Percentiles rank a stretch among this genome's conserved stretches.
Conservation (phyloP, 768 basidiomycete species). For the Mycena amicta region DNA sequence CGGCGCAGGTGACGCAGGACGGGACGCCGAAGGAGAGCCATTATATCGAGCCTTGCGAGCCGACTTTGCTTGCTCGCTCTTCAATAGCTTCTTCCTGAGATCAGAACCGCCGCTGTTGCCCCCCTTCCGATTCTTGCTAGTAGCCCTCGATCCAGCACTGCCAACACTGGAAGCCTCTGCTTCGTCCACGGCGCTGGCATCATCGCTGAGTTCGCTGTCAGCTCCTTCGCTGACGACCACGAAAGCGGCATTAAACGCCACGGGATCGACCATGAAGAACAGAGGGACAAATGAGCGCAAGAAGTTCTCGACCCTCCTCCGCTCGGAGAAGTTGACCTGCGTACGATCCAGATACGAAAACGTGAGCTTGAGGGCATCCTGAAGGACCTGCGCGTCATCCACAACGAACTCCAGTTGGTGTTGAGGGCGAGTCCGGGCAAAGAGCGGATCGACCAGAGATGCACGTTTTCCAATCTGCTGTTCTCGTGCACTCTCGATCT, state of each 20-base stretch:
- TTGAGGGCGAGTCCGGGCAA: slow-evolving; percentile 62
- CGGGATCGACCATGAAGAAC: slow-evolving; percentile 75
- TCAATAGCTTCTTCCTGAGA: slow-evolving; percentile 76
- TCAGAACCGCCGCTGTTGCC: no score
- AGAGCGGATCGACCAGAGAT: slow-evolving; percentile 55
- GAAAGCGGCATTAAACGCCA: slow-evolving; percentile 70
- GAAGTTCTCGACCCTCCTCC: slow-evolving; percentile 82
- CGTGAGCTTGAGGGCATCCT: slow-evolving; percentile 86
- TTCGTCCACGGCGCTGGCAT: slow-evolving; percentile 42
- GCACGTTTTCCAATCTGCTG: slow-evolving; percentile 80
- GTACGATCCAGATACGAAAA: slow-evolving; percentile 92
- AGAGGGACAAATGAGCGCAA: slow-evolving; percentile 76
- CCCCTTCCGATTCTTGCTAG: slow-evolving; percentile 33
- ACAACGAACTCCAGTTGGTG: slow-evolving; percentile 83
- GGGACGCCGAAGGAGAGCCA: slow-evolving; percentile 56
- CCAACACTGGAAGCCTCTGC: slow-evolving; percentile 41
- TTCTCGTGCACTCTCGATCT: slow-evolving; percentile 83
- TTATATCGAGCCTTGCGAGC: slow-evolving; percentile 58
- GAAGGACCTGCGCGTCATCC: slow-evolving; percentile 74
- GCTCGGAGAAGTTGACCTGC: slow-evolving; percentile 69
- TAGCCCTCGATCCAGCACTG: slow-evolving; percentile 41
- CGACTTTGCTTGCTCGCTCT: slow-evolving; percentile 81
- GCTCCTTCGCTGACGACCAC: slow-evolving; percentile 55
- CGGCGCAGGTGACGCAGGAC: slow-evolving; percentile 63
- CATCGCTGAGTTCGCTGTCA: slow-evolving; percentile 63